Percentiles rank a stretch among this genome's conserved stretches.
phyloP scores from a whole-genome alignment of 2,329 filamentous ascomycete species.

The Dissoconium aciculare region DNA sequence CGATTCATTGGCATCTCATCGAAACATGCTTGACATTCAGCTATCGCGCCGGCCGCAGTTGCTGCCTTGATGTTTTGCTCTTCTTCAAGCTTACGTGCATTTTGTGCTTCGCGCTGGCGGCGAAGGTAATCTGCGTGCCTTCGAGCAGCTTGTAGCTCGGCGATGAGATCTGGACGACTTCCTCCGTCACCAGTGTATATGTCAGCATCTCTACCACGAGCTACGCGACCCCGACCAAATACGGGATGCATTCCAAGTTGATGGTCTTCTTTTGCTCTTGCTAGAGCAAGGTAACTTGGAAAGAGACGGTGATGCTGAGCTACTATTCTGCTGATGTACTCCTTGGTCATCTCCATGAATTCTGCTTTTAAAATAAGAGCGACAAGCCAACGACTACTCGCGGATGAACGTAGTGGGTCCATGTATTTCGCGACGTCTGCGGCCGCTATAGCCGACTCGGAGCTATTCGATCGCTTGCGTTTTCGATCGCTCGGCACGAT shows the following conservation, averaged over 20 bases:
- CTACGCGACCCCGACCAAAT: constrained; percentile 12
- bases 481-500: constrained; percentile 13
- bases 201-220: no score
- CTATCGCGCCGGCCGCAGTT: constrained; percentile 34
- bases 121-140: constrained; percentile 12
- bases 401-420: constrained; percentile 6
- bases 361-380: constrained; percentile 27
- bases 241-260: constrained; percentile 5
- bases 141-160: constrained; percentile 24
- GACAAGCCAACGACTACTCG: constrained; percentile 8
- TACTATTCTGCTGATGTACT: constrained; percentile 23
- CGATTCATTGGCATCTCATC: constrained; percentile 49
- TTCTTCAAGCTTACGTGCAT: constrained; percentile 19
- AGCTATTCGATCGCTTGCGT: no score
- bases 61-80: constrained; percentile 23
- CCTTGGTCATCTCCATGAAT: constrained; percentile 25
- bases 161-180: constrained; percentile 12
- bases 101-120: constrained; percentile 11
- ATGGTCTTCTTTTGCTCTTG: constrained; percentile 13
- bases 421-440: constrained; percentile 12
- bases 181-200: constrained; percentile 14
- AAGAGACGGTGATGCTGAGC: constrained; percentile 23
- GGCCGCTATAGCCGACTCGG: no score
- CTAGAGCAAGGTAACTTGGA: constrained; percentile 25
- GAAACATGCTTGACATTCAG: constrained; percentile 55